These are phyloP conservation scores for Russula brevipes DNA, from an alignment of 768 basidiomycete species.

Conservation along the genomic window DNA sequence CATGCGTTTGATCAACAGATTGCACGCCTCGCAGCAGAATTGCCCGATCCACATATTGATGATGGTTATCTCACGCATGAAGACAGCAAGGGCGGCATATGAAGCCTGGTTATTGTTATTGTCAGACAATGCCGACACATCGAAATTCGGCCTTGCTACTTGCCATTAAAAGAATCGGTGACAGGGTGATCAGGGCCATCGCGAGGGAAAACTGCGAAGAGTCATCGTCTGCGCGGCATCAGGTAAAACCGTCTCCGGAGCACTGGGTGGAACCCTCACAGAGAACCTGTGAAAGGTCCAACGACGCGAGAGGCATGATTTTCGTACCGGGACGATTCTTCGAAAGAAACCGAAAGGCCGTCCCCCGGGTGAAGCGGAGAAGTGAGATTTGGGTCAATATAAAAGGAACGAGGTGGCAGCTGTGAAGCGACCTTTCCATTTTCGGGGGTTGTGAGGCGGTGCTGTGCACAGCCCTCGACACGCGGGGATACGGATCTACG, in stretches of 20 bases:
- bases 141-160: background rate
- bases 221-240: conserved; percentile 29
- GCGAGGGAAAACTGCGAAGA: conserved; percentile 29
- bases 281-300: conserved; percentile 31
- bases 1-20: conserved; percentile 59
- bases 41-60: conserved; percentile 84
- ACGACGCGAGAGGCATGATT: conserved; percentile 16
- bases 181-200: conserved; percentile 33
- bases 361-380: background rate
- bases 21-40: conserved; percentile 62
- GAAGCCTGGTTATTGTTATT: conserved; percentile 48
- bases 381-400: background rate
- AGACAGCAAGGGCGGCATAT: conserved; percentile 68
- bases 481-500: too few species aligned
- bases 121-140: background rate
- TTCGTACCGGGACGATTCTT: background rate
- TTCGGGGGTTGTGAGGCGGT: too few species aligned
- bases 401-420: too few species aligned
- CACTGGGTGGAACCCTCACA: conserved; percentile 23
- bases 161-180: conserved; percentile 34
- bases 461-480: too few species aligned
- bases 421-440: too few species aligned
- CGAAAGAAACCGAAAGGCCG: background rate
- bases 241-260: background rate
- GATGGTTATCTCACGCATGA: conserved; percentile 74